These are phyloP conservation scores for Ophiobolus disseminans DNA, from an alignment of 2,329 filamentous ascomycete genomes.

Conservation along the genomic window DNA sequence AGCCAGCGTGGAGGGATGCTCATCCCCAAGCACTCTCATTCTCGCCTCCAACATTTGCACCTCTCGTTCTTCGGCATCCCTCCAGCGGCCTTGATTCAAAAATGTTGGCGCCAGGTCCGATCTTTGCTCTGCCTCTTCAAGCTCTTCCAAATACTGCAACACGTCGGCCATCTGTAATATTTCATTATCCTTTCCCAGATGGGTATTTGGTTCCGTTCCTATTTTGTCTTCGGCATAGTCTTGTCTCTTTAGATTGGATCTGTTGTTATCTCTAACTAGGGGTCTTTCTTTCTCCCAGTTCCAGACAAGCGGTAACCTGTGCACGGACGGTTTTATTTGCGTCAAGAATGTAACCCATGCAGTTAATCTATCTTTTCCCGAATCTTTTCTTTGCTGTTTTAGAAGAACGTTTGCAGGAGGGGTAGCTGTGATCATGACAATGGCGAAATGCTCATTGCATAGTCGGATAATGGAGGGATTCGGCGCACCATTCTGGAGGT, in stretches of 20 bases:
- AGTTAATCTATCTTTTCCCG: neutral
- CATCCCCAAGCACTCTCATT: no score
- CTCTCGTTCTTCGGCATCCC: no score
- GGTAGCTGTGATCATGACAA: conserved; percentile 8
- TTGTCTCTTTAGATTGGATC: neutral
- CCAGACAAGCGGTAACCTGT: neutral
- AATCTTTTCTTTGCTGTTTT: no score
- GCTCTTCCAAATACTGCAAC: neutral
- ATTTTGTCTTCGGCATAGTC: conserved; percentile 1
- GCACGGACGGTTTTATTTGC: neutral
- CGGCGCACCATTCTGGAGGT: conserved; percentile 3
- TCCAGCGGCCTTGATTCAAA: no score
- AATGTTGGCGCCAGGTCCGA: no score
- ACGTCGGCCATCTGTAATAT: conserved; percentile 9
- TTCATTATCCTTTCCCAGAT: conserved; percentile 5
- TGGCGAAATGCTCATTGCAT: conserved; percentile 7
- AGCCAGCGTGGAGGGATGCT: no score
- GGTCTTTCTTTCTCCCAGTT: no score
- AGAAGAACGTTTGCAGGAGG: no score
- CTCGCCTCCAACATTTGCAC: no score
- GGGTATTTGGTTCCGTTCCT: neutral
- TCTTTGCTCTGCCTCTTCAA: conserved; percentile 8
- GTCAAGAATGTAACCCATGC: conserved; percentile 3
- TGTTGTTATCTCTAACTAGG: no score
- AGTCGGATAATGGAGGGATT: conserved; percentile 16